Percentiles rank a stretch among this genome's conserved stretches.
These are phyloP conservation scores for Sugiyamaella sp. DNA, from an alignment of 1,139 yeast genomes.

Conservation along the genomic window DNA sequence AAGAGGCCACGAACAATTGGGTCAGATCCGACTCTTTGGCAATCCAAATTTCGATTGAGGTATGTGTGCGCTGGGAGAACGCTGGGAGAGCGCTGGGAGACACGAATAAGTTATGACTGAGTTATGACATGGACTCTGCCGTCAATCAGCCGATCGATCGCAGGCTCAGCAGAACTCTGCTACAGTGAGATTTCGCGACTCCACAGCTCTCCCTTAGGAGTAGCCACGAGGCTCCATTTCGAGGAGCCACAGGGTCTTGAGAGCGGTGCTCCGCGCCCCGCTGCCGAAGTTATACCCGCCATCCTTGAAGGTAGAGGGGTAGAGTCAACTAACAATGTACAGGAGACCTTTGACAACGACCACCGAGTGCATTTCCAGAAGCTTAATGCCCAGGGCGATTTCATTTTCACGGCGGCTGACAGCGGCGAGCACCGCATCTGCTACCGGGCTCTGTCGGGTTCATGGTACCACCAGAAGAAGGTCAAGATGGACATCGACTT, in stretches of 20 bases:
- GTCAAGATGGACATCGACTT: constrained; percentile 54
- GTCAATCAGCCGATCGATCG: neutral
- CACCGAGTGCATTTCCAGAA: constrained; percentile 71
- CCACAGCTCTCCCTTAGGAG: too few relatives aligned
- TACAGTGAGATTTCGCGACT: too few relatives aligned
- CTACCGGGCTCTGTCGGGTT: constrained; percentile 63
- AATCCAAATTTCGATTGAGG: constrained; percentile 56
- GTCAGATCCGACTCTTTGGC: constrained; percentile 51
- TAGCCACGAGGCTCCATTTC: too few relatives aligned
- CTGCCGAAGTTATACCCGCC: neutral
- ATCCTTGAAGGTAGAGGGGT: neutral
- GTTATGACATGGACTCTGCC: neutral
- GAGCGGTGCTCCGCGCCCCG: too few relatives aligned
- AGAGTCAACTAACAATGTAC: constrained; percentile 38
- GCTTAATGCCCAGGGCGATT: constrained; percentile 61
- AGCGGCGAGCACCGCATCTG: constrained; percentile 76
- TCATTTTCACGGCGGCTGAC: constrained; percentile 68
- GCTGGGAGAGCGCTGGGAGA: too few relatives aligned
- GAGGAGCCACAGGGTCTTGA: constrained; percentile 6
- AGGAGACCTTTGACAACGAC: constrained; percentile 65
- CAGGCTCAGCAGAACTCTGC: too few relatives aligned
- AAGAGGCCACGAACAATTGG: constrained; percentile 50
- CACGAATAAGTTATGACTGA: too few relatives aligned
- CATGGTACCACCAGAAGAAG: constrained; percentile 57
- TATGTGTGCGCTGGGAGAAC: constrained; percentile 28